These are phyloP conservation scores for Pterulicium gracile DNA, from an alignment of 1,284 basidiomycete genomes.

Conservation along the genomic window DNA sequence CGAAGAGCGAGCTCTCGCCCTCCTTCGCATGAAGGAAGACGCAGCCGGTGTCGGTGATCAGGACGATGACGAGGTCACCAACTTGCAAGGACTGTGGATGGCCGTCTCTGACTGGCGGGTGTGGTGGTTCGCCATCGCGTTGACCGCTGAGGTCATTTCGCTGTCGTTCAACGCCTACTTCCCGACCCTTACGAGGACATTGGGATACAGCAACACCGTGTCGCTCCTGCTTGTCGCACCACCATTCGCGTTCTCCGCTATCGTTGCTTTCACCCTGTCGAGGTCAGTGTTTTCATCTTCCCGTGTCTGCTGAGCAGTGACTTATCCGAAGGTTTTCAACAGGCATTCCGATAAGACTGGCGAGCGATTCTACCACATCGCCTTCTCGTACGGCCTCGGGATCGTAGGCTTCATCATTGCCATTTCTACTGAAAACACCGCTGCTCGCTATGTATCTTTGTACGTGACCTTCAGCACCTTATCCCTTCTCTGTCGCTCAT, in stretches of 20 bases:
- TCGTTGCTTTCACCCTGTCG: constrained; percentile 37
- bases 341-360: constrained; percentile 63
- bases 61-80: constrained; percentile 21
- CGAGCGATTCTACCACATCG: constrained; percentile 60
- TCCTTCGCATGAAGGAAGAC: constrained; percentile 60
- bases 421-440: constrained; percentile 54
- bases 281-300: constrained; percentile 22
- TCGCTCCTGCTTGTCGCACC: constrained; percentile 69
- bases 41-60: constrained; percentile 53
- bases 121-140: constrained; percentile 55
- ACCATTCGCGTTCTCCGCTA: constrained; percentile 62
- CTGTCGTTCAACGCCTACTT: constrained; percentile 63
- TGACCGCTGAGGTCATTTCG: constrained; percentile 41
- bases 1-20: constrained; percentile 56
- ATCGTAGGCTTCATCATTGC: constrained; percentile 71
- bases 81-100: constrained; percentile 38
- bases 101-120: constrained; percentile 66
- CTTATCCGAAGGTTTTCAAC: neutral
- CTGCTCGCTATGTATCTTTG: constrained; percentile 63
- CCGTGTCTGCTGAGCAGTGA: neutral
- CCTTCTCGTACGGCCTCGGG: constrained; percentile 41
- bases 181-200: constrained; percentile 56
- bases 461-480: no score
- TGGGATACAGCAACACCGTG: constrained; percentile 56
- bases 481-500: constrained; percentile 1